Conservation (phyloP, 2,329 filamentous ascomycete species). For the Trichophyton mentagrophytes region DNA sequence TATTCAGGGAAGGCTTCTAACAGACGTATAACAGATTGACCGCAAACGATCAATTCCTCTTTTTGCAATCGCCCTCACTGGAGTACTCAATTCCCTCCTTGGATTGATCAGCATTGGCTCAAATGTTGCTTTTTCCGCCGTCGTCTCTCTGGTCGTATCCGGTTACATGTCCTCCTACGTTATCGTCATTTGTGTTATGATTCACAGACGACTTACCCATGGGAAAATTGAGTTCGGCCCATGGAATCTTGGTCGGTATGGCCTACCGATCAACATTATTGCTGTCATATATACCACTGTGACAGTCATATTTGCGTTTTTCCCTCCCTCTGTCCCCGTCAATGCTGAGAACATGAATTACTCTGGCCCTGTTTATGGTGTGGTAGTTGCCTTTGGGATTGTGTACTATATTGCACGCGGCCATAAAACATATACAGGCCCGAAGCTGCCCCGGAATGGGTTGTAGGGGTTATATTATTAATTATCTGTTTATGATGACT, state of each 20-base stretch:
- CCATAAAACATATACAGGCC: conserved; percentile 1
- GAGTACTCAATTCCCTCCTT: conserved; percentile 17
- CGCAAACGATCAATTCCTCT: conserved; percentile 1
- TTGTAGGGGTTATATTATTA: not conserved
- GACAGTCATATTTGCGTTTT: conserved; percentile 11
- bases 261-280: conserved; percentile 9
- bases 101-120: conserved; percentile 42
- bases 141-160: conserved; percentile 32
- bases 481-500: not conserved
- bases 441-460: not conserved
- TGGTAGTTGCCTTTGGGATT: conserved; percentile 27
- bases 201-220: conserved; percentile 30
- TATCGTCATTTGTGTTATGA: conserved; percentile 34
- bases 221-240: conserved; percentile 31
- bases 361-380: conserved; percentile 32
- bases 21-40: not conserved
- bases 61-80: conserved; percentile 2
- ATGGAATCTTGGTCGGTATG: conserved; percentile 33
- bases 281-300: conserved; percentile 7
- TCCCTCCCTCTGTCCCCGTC: conserved; percentile 1
- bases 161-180: conserved; percentile 33
- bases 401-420: conserved; percentile 27
- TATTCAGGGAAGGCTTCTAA: not conserved
- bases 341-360: conserved; percentile 9
- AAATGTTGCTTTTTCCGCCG: conserved; percentile 32